These are phyloP conservation scores for Syncephalastrum monosporum DNA, from an alignment of 371 early-diverging fungal genomes.

Conservation along the genomic window DNA sequence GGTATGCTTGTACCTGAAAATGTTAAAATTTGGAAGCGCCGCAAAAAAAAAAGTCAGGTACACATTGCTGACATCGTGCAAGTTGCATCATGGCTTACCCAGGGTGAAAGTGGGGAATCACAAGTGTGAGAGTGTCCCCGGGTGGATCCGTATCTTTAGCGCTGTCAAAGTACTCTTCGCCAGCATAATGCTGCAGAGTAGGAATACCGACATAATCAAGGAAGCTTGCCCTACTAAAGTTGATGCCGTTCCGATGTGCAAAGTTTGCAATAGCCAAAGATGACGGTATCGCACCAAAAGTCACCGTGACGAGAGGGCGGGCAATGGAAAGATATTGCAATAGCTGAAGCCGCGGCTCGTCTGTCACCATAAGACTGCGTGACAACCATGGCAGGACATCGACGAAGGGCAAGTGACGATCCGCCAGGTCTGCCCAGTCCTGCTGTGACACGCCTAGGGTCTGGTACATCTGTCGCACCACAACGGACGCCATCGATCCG, in stretches of 20 bases:
- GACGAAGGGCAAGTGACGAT: conserved; percentile 1
- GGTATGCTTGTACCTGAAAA: no score
- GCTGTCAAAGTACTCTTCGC: not conserved
- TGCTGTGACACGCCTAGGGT: no score
- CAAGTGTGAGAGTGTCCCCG: not conserved
- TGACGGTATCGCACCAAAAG: not conserved
- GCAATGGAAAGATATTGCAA: not conserved
- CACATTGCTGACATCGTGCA: no score
- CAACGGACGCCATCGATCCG: no score
- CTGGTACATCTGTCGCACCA: no score
- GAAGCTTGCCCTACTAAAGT: not conserved
- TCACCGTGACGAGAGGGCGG: conserved; percentile 4
- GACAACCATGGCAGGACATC: conserved; percentile 2
- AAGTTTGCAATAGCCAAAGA: conserved; percentile 3
- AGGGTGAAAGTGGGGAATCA: conserved; percentile 8
- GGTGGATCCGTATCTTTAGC: not conserved
- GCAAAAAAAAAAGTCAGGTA: no score
- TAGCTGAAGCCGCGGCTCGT: not conserved
- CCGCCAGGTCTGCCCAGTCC: no score
- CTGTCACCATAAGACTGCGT: not conserved
- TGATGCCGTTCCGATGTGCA: conserved; percentile 1
- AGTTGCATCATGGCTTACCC: not conserved
- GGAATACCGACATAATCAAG: conserved; percentile 7
- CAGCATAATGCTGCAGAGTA: not conserved
- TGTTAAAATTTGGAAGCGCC: no score